phyloP scores from a whole-genome alignment of 768 basidiomycete genomes.

The Xerocomus spinulosus region DNA sequence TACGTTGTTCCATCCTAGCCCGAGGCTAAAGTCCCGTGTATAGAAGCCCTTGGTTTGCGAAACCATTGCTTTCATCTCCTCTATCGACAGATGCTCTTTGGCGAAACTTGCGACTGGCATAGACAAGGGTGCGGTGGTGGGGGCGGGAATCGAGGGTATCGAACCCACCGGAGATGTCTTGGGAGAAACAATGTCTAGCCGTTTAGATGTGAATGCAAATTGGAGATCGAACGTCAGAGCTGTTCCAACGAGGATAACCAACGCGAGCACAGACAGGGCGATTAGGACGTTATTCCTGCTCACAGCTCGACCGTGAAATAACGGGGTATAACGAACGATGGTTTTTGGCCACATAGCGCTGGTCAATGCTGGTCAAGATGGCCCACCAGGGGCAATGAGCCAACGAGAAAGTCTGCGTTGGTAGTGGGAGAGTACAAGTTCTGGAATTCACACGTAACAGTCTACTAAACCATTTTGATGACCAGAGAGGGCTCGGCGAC shows the following conservation, averaged over 20 bases:
- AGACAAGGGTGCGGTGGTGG: background rate
- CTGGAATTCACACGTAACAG: background rate
- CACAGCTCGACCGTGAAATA: background rate
- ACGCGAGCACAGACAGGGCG: background rate
- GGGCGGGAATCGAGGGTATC: background rate
- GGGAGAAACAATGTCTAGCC: slow-evolving; percentile 1
- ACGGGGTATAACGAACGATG: slow-evolving; percentile 8
- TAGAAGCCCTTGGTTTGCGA: slow-evolving; percentile 38
- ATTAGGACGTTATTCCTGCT: slow-evolving; percentile 11
- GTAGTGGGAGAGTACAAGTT: too few species aligned
- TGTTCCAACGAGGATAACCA: slow-evolving; percentile 8
- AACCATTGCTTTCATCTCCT: slow-evolving; percentile 34
- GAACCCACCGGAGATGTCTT: background rate
- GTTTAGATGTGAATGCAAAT: slow-evolving; percentile 2
- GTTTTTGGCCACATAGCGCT: slow-evolving; percentile 15
- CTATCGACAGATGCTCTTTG: slow-evolving; percentile 21
- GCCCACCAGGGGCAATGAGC: slow-evolving; percentile 8
- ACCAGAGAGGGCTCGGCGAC: slow-evolving; percentile 72
- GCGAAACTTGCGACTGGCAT: background rate
- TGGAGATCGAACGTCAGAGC: slow-evolving; percentile 11
- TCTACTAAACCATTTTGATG: slow-evolving; percentile 65
- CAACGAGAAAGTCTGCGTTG: background rate
- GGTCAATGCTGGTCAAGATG: background rate
- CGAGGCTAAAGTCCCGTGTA: slow-evolving; percentile 39
- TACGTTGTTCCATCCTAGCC: slow-evolving; percentile 45